phyloP scores from a whole-genome alignment of 306 rosid species.

The Inga oerstediana region DNA sequence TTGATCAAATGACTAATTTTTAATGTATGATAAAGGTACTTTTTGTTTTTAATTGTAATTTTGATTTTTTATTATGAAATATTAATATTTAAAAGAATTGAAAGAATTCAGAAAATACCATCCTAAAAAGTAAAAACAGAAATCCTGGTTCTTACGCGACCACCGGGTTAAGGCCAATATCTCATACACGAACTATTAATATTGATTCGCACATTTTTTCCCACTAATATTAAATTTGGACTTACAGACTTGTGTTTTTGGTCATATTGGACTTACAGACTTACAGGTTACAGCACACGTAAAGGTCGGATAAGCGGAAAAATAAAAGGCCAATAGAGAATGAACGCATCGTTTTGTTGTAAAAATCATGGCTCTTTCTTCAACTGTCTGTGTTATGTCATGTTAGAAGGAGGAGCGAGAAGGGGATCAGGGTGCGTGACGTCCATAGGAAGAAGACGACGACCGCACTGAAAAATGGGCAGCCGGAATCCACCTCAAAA shows the following conservation, averaged over 20 bases:
- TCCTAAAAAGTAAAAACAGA: neutral
- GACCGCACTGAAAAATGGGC: conserved; percentile 37
- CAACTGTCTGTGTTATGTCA: neutral
- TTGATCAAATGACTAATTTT: neutral
- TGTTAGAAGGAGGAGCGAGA: conserved; percentile 24
- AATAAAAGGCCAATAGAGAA: neutral
- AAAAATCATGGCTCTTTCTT: neutral
- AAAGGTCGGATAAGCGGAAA: neutral
- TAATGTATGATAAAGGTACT: neutral
- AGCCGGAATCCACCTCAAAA: conserved; percentile 51
- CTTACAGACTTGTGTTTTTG: no score
- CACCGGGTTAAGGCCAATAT: neutral
- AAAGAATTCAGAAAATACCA: neutral
- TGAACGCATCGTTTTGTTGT: conserved; percentile 32
- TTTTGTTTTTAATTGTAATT: no score
- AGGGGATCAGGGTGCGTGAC: neutral
- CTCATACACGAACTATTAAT: no score
- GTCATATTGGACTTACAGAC: no score
- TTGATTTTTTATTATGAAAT: neutral
- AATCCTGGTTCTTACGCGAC: neutral
- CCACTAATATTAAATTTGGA: no score
- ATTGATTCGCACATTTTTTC: no score
- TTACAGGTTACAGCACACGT: no score
- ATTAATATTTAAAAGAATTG: neutral
- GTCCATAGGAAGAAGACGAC: conserved; percentile 24